Conservation (phyloP, 2,329 filamentous ascomycete genomes). For the Microsporum audouinii region DNA sequence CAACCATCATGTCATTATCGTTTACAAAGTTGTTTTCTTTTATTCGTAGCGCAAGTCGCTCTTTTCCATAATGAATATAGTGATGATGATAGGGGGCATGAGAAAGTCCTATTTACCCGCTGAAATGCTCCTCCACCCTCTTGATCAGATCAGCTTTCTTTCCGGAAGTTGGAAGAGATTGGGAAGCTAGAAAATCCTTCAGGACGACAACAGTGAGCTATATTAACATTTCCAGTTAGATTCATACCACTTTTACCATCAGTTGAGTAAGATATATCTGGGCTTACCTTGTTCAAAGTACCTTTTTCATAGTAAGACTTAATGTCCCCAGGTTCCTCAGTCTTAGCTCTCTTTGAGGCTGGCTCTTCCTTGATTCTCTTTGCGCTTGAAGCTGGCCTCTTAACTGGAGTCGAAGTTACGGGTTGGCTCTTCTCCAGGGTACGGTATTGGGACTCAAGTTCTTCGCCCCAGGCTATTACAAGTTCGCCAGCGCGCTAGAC, state of each 20-base stretch:
- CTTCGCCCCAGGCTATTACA: constrained; percentile 63
- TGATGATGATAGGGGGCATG: not conserved
- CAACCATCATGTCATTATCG: not conserved
- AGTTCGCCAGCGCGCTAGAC: constrained; percentile 59
- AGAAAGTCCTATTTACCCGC: constrained; percentile 14
- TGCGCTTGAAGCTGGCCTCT: constrained; percentile 29
- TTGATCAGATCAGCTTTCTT: constrained; percentile 44
- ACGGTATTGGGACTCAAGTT: constrained; percentile 50
- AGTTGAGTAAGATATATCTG: not conserved
- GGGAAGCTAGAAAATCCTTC: constrained; percentile 37
- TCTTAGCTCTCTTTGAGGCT: constrained; percentile 38
- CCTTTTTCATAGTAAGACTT: constrained; percentile 33
- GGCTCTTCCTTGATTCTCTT: constrained; percentile 20
- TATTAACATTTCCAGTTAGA: not conserved
- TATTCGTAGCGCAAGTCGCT: not conserved
- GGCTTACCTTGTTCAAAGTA: constrained; percentile 30
- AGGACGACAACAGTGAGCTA: constrained; percentile 38
- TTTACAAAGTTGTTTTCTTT: not conserved
- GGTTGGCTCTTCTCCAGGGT: constrained; percentile 33
- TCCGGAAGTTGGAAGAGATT: constrained; percentile 33
- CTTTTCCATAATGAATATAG: not conserved
- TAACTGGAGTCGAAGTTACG: constrained; percentile 36
- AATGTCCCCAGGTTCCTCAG: constrained; percentile 32
- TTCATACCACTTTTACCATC: not conserved
- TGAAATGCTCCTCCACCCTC: constrained; percentile 38